A percentile compares a stretch with the other conserved stretches of the same genome.
Evolutionary conservation across 257 asterid genomes (phyloP).

Genomic region (Rubia yunnanensis): DNA sequence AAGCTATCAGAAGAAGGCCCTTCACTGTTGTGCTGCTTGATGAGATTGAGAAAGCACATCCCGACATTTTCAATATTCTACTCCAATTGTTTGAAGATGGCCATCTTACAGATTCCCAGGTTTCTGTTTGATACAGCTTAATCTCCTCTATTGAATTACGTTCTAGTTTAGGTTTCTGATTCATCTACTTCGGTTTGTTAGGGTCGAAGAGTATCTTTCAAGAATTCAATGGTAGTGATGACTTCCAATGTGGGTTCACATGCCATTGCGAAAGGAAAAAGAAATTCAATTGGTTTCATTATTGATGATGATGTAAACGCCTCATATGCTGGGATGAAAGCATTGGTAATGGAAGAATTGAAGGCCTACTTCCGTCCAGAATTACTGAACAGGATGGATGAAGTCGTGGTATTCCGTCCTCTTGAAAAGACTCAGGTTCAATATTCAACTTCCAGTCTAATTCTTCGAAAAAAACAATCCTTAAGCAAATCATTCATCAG

Average conservation of each 20-base stretch:
- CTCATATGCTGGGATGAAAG: conserved; percentile 80
- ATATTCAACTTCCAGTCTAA: conserved; percentile 10
- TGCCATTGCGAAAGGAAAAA: conserved; percentile 78
- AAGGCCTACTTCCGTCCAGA: conserved; percentile 94
- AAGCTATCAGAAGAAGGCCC: conserved; percentile 88
- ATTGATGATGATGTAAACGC: conserved; percentile 40
- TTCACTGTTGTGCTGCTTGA: conserved; percentile 89
- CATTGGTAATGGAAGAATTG: conserved; percentile 81
- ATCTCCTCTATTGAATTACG: background rate
- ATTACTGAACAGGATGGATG: conserved; percentile 87
- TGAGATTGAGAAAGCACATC: conserved; percentile 98
- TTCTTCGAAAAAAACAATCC: background rate
- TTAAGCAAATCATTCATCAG: background rate
- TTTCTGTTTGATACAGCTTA: conserved; percentile 12
- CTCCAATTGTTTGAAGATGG: conserved; percentile 97
- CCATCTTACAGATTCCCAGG: conserved; percentile 98
- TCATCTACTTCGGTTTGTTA: conserved; percentile 20
- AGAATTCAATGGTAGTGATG: conserved; percentile 87
- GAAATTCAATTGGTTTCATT: conserved; percentile 61
- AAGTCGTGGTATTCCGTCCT: conserved; percentile 89
- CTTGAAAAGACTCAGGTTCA: conserved; percentile 92
- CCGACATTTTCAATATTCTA: conserved; percentile 88
- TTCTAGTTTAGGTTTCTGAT: background rate
- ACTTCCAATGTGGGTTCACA: conserved; percentile 89
- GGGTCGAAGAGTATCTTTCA: conserved; percentile 97